Conservation (phyloP, 1,284 basidiomycete species). For the Papiliotrema laurentii region DNA sequence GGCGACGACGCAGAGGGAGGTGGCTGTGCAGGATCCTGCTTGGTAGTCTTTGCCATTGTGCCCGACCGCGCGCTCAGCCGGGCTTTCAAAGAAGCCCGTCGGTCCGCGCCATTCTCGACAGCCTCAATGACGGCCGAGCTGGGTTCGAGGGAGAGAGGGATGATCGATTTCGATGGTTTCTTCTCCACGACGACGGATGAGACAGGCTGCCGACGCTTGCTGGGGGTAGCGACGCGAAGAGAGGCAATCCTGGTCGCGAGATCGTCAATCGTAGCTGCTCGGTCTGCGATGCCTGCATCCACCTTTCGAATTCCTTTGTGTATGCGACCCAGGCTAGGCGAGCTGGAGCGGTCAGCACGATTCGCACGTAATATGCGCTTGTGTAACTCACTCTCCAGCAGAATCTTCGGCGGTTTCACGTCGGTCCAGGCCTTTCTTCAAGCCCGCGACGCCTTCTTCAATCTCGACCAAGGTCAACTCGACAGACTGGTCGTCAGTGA, state of each 20-base stretch:
- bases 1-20: too few relatives aligned
- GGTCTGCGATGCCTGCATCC: constrained; percentile 46
- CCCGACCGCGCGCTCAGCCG: too few relatives aligned
- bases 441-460: constrained; percentile 26
- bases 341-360: too few relatives aligned
- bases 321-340: constrained; percentile 51
- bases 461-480: constrained; percentile 48
- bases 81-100: too few relatives aligned
- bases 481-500: constrained; percentile 42
- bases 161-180: too few relatives aligned
- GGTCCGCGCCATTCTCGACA: too few relatives aligned
- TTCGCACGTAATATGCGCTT: background rate
- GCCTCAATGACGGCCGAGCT: too few relatives aligned
- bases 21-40: too few relatives aligned
- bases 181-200: background rate
- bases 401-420: background rate
- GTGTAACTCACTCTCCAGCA: background rate
- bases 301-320: constrained; percentile 51
- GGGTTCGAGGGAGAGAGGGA: too few relatives aligned
- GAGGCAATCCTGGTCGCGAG: constrained; percentile 45
- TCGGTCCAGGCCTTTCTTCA: constrained; percentile 30
- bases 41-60: too few relatives aligned
- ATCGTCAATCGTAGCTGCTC: constrained; percentile 49
- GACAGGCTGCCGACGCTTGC: too few relatives aligned
- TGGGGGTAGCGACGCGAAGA: constrained; percentile 26